phyloP scores from a whole-genome alignment of 179 eudicot genomes.

The Drosera spatulata region DNA sequence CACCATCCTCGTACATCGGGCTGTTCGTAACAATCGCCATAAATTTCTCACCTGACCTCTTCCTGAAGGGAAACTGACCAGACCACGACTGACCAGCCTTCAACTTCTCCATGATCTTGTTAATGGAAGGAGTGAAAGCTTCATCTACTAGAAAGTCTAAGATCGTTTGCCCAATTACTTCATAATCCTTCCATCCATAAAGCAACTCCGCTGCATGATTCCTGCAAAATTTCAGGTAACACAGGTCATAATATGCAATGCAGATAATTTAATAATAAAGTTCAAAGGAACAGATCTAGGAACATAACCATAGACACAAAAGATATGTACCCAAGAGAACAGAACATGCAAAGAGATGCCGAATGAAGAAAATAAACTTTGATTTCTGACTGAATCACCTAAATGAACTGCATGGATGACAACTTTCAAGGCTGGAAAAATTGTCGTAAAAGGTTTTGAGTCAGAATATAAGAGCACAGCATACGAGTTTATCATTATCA shows the following conservation, averaged over 20 bases:
- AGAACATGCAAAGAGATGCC: no score
- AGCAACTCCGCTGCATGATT: slow-evolving; percentile 66
- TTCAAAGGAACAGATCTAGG: no score
- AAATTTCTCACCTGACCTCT: slow-evolving; percentile 51
- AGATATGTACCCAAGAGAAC: no score
- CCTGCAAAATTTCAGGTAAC: slow-evolving; percentile 27
- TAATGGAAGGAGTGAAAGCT: slow-evolving; percentile 22
- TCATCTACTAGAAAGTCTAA: slow-evolving; percentile 51
- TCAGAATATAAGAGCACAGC: not conserved
- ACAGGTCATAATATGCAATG: no score
- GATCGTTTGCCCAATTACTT: slow-evolving; percentile 44
- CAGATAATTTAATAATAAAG: not conserved
- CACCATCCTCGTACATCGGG: slow-evolving; percentile 61
- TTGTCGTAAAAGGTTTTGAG: no score
- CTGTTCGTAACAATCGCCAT: slow-evolving; percentile 65
- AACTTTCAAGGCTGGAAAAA: no score
- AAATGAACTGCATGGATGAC: no score
- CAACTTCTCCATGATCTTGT: slow-evolving; percentile 36
- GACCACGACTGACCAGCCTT: slow-evolving; percentile 60
- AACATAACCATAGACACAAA: no score
- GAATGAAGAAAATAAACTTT: no score
- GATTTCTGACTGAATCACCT: no score
- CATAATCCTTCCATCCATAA: slow-evolving; percentile 60
- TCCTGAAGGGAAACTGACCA: slow-evolving; percentile 74
- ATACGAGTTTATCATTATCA: not conserved